Percentiles rank a stretch among this genome's conserved stretches.
Evolutionary conservation across 148 eudicot species (phyloP).

Genomic region (Rhododendron molle): DNA sequence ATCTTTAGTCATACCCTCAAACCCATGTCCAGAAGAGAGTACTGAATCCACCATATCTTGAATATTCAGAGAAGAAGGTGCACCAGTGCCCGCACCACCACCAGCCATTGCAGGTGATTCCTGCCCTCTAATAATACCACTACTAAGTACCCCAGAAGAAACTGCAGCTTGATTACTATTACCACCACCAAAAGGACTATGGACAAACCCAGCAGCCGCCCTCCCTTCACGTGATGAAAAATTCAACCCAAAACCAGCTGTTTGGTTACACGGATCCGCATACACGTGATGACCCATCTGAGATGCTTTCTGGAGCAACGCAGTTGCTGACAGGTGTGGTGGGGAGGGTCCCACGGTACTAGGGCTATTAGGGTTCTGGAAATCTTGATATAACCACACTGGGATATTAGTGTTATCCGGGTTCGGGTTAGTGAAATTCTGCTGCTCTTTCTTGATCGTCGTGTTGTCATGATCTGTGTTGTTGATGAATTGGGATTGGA

Average conservation of each 20-base stretch:
- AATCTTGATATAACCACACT: slow-evolving; percentile 47
- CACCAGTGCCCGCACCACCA: background rate
- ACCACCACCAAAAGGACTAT: slow-evolving; percentile 28
- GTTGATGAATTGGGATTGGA: slow-evolving; percentile 26
- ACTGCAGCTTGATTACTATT: slow-evolving; percentile 26
- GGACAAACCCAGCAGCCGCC: slow-evolving; percentile 25
- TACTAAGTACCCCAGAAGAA: background rate
- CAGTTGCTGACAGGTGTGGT: slow-evolving; percentile 84
- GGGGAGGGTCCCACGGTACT: slow-evolving; percentile 34
- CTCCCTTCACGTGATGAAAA: slow-evolving; percentile 64
- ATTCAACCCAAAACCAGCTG: slow-evolving; percentile 55
- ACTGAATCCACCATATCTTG: slow-evolving; percentile 67
- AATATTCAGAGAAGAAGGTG: slow-evolving; percentile 24
- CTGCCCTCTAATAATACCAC: background rate
- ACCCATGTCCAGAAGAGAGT: slow-evolving; percentile 27
- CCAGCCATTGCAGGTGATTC: slow-evolving; percentile 7
- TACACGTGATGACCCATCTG: slow-evolving; percentile 79
- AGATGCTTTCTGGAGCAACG: slow-evolving; percentile 86
- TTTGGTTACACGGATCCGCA: slow-evolving; percentile 21
- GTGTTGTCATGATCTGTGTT: background rate
- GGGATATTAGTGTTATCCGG: slow-evolving; percentile 34
- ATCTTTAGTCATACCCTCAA: slow-evolving; percentile 73
- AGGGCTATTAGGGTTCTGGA: slow-evolving; percentile 42
- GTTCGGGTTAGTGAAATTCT: slow-evolving; percentile 19
- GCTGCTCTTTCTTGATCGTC: slow-evolving; percentile 40